A percentile compares a stretch with the other conserved stretches of the same genome.
These are phyloP conservation scores for Halophytophthora polymorphica DNA, from an alignment of 352 stramenopile genomes.

Conservation along the genomic window DNA sequence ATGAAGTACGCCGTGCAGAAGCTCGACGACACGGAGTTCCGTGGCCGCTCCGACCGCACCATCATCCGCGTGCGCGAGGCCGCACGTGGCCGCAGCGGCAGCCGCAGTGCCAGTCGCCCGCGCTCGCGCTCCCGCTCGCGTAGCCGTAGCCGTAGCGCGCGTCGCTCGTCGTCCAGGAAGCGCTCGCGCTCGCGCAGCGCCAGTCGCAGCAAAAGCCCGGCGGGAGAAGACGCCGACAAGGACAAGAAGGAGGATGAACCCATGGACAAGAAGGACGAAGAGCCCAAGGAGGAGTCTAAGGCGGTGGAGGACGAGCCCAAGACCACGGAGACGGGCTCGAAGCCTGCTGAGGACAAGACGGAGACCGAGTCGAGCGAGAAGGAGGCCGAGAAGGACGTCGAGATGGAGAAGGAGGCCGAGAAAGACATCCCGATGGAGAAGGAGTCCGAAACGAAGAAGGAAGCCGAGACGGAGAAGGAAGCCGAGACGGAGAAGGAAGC, in stretches of 20 bases:
- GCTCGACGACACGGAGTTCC: constrained; percentile 61
- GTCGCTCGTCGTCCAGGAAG: constrained; percentile 29
- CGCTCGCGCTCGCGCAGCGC: constrained; percentile 30
- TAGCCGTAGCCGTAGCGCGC: constrained; percentile 35
- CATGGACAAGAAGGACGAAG: constrained; percentile 16
- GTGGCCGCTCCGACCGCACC: constrained; percentile 41
- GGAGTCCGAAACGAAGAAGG: constrained; percentile 3
- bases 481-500: constrained; percentile 6
- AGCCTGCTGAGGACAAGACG: constrained; percentile 9
- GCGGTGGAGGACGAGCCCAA: constrained; percentile 6
- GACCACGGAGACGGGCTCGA: constrained; percentile 8
- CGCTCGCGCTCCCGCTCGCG: constrained; percentile 26
- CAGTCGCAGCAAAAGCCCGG: constrained; percentile 26
- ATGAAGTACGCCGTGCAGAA: constrained; percentile 69
- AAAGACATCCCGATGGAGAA: no score
- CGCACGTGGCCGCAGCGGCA: constrained; percentile 24
- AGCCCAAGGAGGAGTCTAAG: constrained; percentile 13
- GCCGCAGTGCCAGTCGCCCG: constrained; percentile 36
- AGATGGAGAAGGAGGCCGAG: constrained; percentile 12
- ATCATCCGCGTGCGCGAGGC: constrained; percentile 48
- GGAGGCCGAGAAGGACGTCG: constrained; percentile 5
- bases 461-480: constrained; percentile 3
- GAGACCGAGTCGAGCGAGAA: constrained; percentile 6
- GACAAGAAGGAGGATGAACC: constrained; percentile 19
- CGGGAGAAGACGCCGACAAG: constrained; percentile 13